phyloP scores from a whole-genome alignment of 2,329 filamentous ascomycete species.

The Penicillium sp. region DNA sequence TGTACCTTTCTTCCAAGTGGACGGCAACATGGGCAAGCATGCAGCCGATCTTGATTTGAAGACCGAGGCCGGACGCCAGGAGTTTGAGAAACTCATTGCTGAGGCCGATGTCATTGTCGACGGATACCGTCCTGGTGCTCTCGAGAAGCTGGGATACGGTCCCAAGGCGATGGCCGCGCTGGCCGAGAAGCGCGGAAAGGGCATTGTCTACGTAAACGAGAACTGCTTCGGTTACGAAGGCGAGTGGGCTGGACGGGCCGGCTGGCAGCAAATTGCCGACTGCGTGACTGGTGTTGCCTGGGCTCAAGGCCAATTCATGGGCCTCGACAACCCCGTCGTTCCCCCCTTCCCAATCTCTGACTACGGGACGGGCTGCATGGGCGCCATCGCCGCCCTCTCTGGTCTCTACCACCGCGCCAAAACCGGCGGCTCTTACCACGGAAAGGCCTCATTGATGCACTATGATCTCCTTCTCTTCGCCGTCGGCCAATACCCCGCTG shows the following conservation, averaged over 20 bases:
- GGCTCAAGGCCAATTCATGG: slow-evolving; percentile 50
- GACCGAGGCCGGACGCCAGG: slow-evolving; percentile 53
- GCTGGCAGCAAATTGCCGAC: slow-evolving; percentile 75
- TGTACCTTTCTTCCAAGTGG: slow-evolving; percentile 73
- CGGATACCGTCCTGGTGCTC: slow-evolving; percentile 69
- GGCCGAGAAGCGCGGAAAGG: slow-evolving; percentile 60
- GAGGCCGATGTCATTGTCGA: slow-evolving; percentile 70
- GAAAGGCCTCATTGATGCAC: slow-evolving; percentile 66
- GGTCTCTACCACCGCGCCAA: slow-evolving; percentile 67
- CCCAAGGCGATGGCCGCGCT: slow-evolving; percentile 58
- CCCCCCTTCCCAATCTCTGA: slow-evolving; percentile 59
- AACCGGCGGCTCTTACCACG: slow-evolving; percentile 67
- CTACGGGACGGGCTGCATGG: slow-evolving; percentile 74
- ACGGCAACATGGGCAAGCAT: slow-evolving; percentile 74
- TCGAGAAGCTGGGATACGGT: slow-evolving; percentile 67
- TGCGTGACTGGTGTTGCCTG: slow-evolving; percentile 54
- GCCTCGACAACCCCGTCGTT: slow-evolving; percentile 43
- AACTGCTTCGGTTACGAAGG: slow-evolving; percentile 71
- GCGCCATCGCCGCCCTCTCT: slow-evolving; percentile 66
- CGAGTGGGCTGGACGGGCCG: slow-evolving; percentile 66
- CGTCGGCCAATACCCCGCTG: slow-evolving; percentile 59
- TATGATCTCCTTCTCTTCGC: slow-evolving; percentile 69
- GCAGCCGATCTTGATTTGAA: slow-evolving; percentile 68
- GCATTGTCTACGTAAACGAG: slow-evolving; percentile 72
- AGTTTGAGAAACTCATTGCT: slow-evolving; percentile 63